Base-by-base conservation (phyloP, 768 basidiomycete genomes). In the Trametes sanguinea region DNA sequence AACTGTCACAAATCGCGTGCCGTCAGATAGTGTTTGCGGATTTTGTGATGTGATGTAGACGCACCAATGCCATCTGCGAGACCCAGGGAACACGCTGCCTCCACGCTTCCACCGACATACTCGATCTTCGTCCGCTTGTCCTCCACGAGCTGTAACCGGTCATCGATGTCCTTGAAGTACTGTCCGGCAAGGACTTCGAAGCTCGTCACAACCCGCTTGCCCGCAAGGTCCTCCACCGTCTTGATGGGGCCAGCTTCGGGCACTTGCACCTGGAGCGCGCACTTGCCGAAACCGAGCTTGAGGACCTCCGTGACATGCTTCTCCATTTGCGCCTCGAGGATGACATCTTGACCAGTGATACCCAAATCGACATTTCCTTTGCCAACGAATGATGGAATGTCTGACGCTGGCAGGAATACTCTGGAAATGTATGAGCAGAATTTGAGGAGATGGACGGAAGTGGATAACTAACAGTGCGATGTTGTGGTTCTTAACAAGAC, bases 341-440 rank as follows among this genome's bases (percentile, higher is more conserved):
- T 92, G 65, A 97, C 92, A 78, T 99, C 97, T 76, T 98, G 95
- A 4, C 97, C 97, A 8, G 97, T 98, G 68, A 99, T 97, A 6
- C 97, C 97, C 46, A 99, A 81, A 68, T 98, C 92, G 70, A 99
- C 91, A 71, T 95, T 90, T 51, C 97, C 97, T 73, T 96, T 95
- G 45, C 95, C 97, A 47, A 99, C 97, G 75, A 98, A 99, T 32
- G 95, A 96, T 9, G 97, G 95, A 65, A 99, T 99, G 71, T 99
- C 97, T 5, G 90, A 82, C 1, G 97, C 97, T 27, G 97, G 95
- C 27, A 98, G 89, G 77, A 99, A 98, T 27, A 99, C 90, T 6
- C 96, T 98, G 30, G 9, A 5, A 9, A 37, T 33, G 50, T 27
- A 62, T 47, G 11, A 32, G 32, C 46, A 9, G 7, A 11, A 54